A percentile compares a stretch with the other conserved stretches of the same genome.
phyloP scores from a whole-genome alignment of 768 basidiomycete genomes.

The Daedalea quercina region DNA sequence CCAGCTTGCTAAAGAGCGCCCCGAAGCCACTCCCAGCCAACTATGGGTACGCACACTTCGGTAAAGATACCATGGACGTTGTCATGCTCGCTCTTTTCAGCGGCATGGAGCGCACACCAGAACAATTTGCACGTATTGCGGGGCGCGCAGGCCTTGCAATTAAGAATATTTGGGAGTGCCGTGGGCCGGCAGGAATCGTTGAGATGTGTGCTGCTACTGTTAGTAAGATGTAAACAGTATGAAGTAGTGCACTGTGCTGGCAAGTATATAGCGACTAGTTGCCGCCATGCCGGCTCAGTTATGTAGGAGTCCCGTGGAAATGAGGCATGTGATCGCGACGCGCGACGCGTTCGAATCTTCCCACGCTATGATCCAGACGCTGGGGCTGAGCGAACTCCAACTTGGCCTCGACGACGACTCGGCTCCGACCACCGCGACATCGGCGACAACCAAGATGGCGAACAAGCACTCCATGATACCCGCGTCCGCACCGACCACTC shows the following conservation, averaged over 20 bases:
- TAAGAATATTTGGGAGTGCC: constrained; percentile 5
- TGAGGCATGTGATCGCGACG: not conserved
- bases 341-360: not conserved
- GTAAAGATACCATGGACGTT: constrained; percentile 4
- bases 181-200: constrained; percentile 1
- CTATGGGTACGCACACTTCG: constrained; percentile 1
- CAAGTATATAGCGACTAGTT: not conserved
- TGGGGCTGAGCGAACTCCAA: not conserved
- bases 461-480: constrained; percentile 58
- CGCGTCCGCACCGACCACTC: constrained; percentile 53
- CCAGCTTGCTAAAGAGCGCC: not conserved
- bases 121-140: constrained; percentile 3
- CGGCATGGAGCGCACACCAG: constrained; percentile 8
- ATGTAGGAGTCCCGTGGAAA: not conserved
- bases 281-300: too few species aligned
- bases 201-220: too few species aligned
- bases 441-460: not conserved
- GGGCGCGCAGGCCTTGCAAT: constrained; percentile 3
- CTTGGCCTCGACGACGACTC: not conserved
- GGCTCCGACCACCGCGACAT: not conserved
- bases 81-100: constrained; percentile 9
- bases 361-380: not conserved
- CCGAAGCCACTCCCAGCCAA: constrained; percentile 9
- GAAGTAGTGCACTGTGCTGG: not conserved
- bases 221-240: too few species aligned